phyloP scores from a whole-genome alignment of 441 rosid species.

The Populus hybrid region DNA sequence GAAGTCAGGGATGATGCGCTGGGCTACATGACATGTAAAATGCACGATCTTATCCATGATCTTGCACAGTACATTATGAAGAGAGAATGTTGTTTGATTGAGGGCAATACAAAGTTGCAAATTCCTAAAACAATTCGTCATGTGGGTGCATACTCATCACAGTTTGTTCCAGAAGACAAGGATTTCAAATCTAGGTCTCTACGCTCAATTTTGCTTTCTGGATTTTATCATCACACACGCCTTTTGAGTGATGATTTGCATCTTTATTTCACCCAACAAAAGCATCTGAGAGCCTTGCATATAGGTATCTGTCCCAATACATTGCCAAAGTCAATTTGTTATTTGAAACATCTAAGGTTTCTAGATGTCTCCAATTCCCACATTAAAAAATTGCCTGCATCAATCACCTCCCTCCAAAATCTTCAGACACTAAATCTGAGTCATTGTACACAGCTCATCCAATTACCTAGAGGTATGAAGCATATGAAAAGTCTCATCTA shows the following conservation, averaged over 20 bases:
- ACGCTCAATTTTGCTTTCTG: not conserved
- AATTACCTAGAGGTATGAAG: constrained; percentile 11
- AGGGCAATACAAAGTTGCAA: too few species aligned
- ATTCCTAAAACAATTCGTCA: not conserved
- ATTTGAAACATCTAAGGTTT: constrained; percentile 1
- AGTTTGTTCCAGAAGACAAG: not conserved
- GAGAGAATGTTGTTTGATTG: too few species aligned
- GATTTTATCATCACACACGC: not conserved
- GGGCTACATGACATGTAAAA: too few species aligned
- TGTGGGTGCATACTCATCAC: not conserved
- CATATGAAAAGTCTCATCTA: not conserved
- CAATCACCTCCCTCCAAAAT: constrained; percentile 7
- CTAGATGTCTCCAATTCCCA: not conserved
- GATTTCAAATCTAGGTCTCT: not conserved
- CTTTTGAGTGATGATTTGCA: not conserved
- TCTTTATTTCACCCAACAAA: not conserved
- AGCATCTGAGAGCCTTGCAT: not conserved
- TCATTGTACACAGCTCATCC: not conserved
- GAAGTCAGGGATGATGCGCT: too few species aligned
- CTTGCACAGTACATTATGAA: too few species aligned
- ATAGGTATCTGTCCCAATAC: too few species aligned
- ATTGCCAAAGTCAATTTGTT: not conserved
- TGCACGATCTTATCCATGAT: too few species aligned
- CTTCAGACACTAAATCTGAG: constrained; percentile 2
- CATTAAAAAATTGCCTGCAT: not conserved